These are phyloP conservation scores for Bipolaris gigantea DNA, from an alignment of 2,329 filamentous ascomycete genomes.

Conservation along the genomic window DNA sequence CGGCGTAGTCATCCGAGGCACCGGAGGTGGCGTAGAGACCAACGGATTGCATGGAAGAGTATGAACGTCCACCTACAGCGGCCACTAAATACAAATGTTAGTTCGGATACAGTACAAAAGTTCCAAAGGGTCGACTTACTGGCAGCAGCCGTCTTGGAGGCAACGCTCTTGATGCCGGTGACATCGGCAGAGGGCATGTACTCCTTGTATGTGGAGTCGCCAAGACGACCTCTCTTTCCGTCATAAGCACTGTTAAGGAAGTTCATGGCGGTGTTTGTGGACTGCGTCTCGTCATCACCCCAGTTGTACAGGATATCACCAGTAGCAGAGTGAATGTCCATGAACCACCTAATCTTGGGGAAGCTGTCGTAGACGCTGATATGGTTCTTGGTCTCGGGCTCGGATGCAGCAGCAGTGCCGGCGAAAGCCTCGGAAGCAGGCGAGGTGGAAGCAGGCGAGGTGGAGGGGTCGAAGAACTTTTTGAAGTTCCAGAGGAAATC, in stretches of 20 bases:
- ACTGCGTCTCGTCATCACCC: conserved; percentile 60
- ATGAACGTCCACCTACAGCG: conserved; percentile 43
- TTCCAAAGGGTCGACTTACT: background rate
- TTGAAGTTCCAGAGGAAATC: conserved; percentile 61
- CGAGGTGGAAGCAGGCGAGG: conserved; percentile 47
- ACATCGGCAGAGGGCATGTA: conserved; percentile 44
- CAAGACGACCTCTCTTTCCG: conserved; percentile 53
- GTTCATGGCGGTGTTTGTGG: conserved; percentile 51
- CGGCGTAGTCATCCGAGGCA: conserved; percentile 46
- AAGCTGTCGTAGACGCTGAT: conserved; percentile 57
- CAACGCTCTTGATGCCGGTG: conserved; percentile 40
- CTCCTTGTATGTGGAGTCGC: conserved; percentile 57
- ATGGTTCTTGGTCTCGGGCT: conserved; percentile 60
- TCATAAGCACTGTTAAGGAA: conserved; percentile 58
- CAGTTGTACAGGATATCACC: conserved; percentile 60
- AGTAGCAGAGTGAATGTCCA: conserved; percentile 61
- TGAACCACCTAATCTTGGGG: conserved; percentile 57
- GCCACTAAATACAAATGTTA: conserved; percentile 28
- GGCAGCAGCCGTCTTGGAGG: conserved; percentile 38
- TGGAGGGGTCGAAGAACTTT: conserved; percentile 49
- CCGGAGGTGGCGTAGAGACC: conserved; percentile 46
- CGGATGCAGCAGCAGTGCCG: conserved; percentile 56
- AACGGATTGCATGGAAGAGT: conserved; percentile 38
- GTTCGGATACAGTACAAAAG: background rate
- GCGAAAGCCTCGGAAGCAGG: conserved; percentile 55